Conservation (phyloP, 805 yeast genomes). For the Isabelozyma gotoi region DNA sequence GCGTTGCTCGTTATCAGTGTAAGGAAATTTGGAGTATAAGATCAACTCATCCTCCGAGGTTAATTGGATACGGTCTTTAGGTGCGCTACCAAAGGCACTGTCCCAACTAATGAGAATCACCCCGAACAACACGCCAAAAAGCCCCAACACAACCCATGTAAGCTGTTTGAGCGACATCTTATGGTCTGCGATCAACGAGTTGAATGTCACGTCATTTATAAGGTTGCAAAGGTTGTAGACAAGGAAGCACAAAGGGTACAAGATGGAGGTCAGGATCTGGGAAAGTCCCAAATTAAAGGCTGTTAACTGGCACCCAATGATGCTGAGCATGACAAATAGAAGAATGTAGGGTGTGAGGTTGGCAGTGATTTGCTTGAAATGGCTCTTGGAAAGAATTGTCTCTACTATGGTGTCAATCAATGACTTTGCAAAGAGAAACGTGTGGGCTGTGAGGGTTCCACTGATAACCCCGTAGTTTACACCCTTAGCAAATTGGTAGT, state of each 20-base stretch:
- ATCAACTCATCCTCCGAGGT: constrained; percentile 6
- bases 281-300: constrained; percentile 74
- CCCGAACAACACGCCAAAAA: constrained; percentile 59
- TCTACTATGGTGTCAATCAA: constrained; percentile 66
- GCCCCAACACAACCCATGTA: constrained; percentile 44
- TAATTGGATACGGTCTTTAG: background rate
- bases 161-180: constrained; percentile 49
- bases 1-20: constrained; percentile 5
- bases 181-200: constrained; percentile 54
- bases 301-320: constrained; percentile 71
- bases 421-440: constrained; percentile 81
- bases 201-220: constrained; percentile 49
- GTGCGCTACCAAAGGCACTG: constrained; percentile 23
- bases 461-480: constrained; percentile 63
- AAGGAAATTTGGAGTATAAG: constrained; percentile 14
- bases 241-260: constrained; percentile 85
- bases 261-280: constrained; percentile 67
- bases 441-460: constrained; percentile 83
- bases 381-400: constrained; percentile 34
- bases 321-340: constrained; percentile 51
- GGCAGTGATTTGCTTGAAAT: constrained; percentile 7
- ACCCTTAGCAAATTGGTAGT: constrained; percentile 48
- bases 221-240: constrained; percentile 69
- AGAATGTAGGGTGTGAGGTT: constrained; percentile 42
- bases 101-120: constrained; percentile 66